Base-by-base conservation (phyloP, 1,284 basidiomycete species). In the Phlebopus sp. region DNA sequence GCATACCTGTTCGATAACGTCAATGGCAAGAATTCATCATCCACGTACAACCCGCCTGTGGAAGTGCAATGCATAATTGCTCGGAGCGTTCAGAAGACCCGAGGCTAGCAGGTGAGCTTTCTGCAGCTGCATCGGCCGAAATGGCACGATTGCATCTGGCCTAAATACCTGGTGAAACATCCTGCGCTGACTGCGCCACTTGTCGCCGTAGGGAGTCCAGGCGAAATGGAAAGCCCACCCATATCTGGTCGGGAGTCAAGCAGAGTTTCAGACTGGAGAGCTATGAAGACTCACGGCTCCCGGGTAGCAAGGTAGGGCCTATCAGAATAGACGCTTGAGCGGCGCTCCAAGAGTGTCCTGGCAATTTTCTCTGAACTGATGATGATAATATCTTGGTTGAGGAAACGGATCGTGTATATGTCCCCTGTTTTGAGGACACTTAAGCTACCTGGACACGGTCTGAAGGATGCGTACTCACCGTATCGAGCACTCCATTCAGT, bases 181-280 rank as follows among this genome's bases (percentile, higher is more conserved):
- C n/a, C 46, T 31, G 19, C 48, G 30, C 9, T 50, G 48, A 1
- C 1, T 5, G 35, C 48, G 48, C 48, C 48, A 50, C 6, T 21
- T 18, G 7, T 14, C 30, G 25, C 37, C 37, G 7, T 50, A 49
- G 27, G 2, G 17, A 19, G 49, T 23, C 13, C 42, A 30, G 25
- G 34, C 29, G 23, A 49, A 37, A 25, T 39, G 51, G 39, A 51
- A 51, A 27, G 5, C 39, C 3, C 44, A 38, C 5, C 50, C 50
- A 32, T 44, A 50, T 13, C 50, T 51, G 11, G 7, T n/a, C 71
- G 2, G 27, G 7, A 15, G 14, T 21, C 19, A 7, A 5, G 9
- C 27, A 23, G 23, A 6, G 3, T 14, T n/a, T 8, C 21, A 27
- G 4, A 29, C 15, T 5, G 7, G 23, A 23, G 4, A 15, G 7